phyloP scores from a whole-genome alignment of 192 early-diverging fungal genomes.

The Coemansia sp. region DNA sequence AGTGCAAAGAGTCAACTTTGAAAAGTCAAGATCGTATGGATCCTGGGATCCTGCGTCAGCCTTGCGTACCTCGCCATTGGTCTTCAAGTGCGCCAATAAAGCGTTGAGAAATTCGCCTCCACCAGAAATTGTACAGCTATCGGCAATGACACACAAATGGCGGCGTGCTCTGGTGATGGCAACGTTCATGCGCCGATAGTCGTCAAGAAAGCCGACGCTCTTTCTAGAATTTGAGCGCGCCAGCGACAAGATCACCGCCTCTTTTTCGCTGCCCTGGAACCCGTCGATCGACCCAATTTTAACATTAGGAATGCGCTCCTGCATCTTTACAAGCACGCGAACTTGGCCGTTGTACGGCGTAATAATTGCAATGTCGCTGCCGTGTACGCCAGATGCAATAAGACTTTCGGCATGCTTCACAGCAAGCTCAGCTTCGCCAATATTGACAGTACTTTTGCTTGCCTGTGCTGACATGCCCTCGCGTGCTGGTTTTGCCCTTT shows the following conservation, averaged over 20 bases:
- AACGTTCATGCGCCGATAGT: slow-evolving; percentile 82
- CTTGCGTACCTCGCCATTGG: background rate
- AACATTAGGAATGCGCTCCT: slow-evolving; percentile 60
- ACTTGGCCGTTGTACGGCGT: slow-evolving; percentile 87
- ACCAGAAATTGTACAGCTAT: slow-evolving; percentile 61
- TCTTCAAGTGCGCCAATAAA: background rate
- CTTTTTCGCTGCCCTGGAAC: slow-evolving; percentile 89
- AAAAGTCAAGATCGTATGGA: too few relatives aligned
- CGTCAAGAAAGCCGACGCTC: slow-evolving; percentile 81
- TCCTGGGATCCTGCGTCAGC: too few relatives aligned
- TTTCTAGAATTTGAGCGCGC: slow-evolving; percentile 76
- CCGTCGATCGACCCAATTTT: slow-evolving; percentile 88
- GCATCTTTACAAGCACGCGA: slow-evolving; percentile 45
- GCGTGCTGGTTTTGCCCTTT: slow-evolving; percentile 64
- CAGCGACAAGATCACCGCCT: slow-evolving; percentile 76
- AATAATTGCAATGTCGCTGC: slow-evolving; percentile 77
- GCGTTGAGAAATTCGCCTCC: slow-evolving; percentile 41
- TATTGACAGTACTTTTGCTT: slow-evolving; percentile 64
- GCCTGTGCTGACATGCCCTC: slow-evolving; percentile 85
- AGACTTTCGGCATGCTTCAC: slow-evolving; percentile 64
- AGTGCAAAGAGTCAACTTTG: too few relatives aligned
- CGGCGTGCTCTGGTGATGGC: slow-evolving; percentile 84
- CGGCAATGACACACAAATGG: slow-evolving; percentile 81
- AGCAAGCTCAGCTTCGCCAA: slow-evolving; percentile 70
- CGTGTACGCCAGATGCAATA: slow-evolving; percentile 60